Conservation (phyloP, 1,139 yeast genomes). For the Candida gigantensis region DNA sequence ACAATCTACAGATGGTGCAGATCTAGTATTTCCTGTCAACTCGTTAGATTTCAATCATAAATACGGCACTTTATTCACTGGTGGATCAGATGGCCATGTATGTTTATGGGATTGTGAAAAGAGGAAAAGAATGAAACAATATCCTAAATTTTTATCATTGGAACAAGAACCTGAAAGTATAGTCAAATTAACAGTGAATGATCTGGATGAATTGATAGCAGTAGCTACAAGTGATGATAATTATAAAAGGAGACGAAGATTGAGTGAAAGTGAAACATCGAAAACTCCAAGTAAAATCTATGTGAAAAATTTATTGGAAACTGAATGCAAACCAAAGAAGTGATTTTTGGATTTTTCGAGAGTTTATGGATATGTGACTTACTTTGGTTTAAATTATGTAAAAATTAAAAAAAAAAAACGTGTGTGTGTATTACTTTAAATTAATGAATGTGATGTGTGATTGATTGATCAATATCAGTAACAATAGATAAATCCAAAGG, state of each 20-base stretch:
- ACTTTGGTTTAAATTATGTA: no score
- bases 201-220: constrained; percentile 42
- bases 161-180: constrained; percentile 35
- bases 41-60: constrained; percentile 56
- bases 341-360: no score
- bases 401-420: constrained; percentile 1
- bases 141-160: constrained; percentile 40
- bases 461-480: no score
- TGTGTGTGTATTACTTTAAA: no score
- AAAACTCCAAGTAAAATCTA: constrained; percentile 15
- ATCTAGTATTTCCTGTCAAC: constrained; percentile 77
- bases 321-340: constrained; percentile 12
- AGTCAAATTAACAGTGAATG: constrained; percentile 47
- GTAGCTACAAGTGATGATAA: constrained; percentile 68
- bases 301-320: constrained; percentile 8
- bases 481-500: no score
- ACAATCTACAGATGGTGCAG: constrained; percentile 43
- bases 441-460: no score
- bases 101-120: constrained; percentile 76
- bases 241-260: constrained; percentile 31
- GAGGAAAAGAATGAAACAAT: constrained; percentile 62
- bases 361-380: no score
- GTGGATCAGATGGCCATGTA: constrained; percentile 76
- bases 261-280: constrained; percentile 15
- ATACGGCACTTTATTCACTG: constrained; percentile 60